Conservation (phyloP, 352 stramenopile genomes). For the Globisporangium perplexum region DNA sequence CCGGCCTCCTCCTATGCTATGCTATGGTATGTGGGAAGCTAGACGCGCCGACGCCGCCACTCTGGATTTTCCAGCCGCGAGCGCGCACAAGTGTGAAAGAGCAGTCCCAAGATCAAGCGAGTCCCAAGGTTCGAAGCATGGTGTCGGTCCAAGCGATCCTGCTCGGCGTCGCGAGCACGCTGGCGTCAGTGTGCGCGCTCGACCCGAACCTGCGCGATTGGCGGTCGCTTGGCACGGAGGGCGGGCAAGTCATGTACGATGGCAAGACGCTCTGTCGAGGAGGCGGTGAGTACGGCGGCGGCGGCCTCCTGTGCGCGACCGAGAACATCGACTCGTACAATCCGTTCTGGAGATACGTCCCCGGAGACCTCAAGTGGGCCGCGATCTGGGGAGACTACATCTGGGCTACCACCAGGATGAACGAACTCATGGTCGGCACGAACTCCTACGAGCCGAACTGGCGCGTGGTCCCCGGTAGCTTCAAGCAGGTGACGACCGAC, state of each 20-base stretch:
- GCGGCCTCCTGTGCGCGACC: conserved; percentile 10
- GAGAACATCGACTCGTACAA: neutral
- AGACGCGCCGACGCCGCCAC: too few relatives aligned
- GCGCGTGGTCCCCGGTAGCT: conserved; percentile 8
- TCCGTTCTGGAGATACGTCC: neutral
- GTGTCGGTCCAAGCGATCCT: conserved; percentile 12
- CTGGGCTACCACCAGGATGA: conserved; percentile 16
- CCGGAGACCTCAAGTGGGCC: conserved; percentile 8
- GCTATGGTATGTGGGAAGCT: too few relatives aligned
- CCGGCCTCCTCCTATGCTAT: neutral
- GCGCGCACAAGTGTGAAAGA: too few relatives aligned
- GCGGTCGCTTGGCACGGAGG: neutral
- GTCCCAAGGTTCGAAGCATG: neutral
- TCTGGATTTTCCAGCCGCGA: conserved; percentile 8
- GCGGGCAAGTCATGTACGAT: conserved; percentile 11
- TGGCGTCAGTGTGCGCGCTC: neutral
- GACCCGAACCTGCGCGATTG: conserved; percentile 9
- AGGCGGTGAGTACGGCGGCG: neutral
- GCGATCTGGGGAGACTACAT: conserved; percentile 19
- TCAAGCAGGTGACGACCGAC: conserved; percentile 25
- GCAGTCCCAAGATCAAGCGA: too few relatives aligned
- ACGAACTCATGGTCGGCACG: conserved; percentile 15
- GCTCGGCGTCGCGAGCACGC: neutral
- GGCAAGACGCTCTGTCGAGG: conserved; percentile 14
- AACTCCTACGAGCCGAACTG: conserved; percentile 10